Evolutionary conservation across 108 stramenopile genomes (phyloP).

Genomic region (Conticribra guillardii): DNA sequence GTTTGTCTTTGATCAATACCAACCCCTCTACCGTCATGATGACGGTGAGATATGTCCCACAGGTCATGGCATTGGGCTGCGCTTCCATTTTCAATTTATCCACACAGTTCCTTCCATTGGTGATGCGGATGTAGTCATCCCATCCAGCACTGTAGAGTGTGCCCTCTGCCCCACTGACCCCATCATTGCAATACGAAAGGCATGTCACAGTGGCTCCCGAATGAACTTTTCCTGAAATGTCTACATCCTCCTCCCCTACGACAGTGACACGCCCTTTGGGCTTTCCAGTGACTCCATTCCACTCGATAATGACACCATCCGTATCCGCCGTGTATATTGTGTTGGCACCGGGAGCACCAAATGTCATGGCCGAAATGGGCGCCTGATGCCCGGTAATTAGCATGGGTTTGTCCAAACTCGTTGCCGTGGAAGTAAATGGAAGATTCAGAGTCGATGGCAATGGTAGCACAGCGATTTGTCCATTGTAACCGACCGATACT

Average conservation of each 20-base stretch:
- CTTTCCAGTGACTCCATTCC: constrained; percentile 64
- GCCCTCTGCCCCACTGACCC: constrained; percentile 17
- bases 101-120: constrained; percentile 23
- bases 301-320: constrained; percentile 89
- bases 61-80: constrained; percentile 84
- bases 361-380: constrained; percentile 80
- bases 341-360: constrained; percentile 58
- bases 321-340: constrained; percentile 89
- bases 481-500: constrained; percentile 84
- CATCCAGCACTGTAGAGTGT: constrained; percentile 85
- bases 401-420: constrained; percentile 32
- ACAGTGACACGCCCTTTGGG: constrained; percentile 32
- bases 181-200: constrained; percentile 39
- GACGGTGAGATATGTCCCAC: constrained; percentile 68
- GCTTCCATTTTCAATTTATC: constrained; percentile 66
- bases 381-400: constrained; percentile 83
- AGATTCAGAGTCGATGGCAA: constrained; percentile 27
- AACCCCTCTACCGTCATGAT: constrained; percentile 80
- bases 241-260: constrained; percentile 38
- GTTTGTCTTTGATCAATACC: constrained; percentile 55
- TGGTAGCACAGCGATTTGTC: constrained; percentile 81
- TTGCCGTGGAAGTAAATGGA: constrained; percentile 11
- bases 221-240: constrained; percentile 67
- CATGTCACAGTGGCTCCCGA: constrained; percentile 73
- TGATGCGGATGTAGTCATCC: constrained; percentile 88